Evolutionary conservation across 305 asterid species (phyloP).

Genomic region (Fraxinus baroniana): DNA sequence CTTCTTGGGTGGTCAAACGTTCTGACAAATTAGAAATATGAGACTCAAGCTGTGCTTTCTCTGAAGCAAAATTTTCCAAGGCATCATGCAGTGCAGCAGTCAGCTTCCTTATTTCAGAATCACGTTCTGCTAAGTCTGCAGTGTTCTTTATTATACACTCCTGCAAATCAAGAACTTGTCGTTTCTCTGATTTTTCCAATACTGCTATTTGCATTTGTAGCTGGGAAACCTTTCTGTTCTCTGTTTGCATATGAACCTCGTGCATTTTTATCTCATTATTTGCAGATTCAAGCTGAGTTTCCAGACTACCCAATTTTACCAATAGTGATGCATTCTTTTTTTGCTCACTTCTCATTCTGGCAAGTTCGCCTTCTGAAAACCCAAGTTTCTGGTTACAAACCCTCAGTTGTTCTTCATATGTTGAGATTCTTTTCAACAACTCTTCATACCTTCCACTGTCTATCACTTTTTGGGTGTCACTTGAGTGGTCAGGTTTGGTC

Average conservation of each 20-base stretch:
- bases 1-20: conserved; percentile 38
- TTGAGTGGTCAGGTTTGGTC: conserved; percentile 16
- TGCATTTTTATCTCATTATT: conserved; percentile 40
- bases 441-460: conserved; percentile 20
- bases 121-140: conserved; percentile 42
- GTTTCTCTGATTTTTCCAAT: conserved; percentile 45
- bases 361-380: conserved; percentile 54
- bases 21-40: conserved; percentile 41
- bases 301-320: conserved; percentile 32
- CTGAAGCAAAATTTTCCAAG: conserved; percentile 37
- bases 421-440: conserved; percentile 32
- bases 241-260: conserved; percentile 43
- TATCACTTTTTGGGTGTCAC: conserved; percentile 14
- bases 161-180: conserved; percentile 38
- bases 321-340: conserved; percentile 31
- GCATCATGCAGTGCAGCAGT: conserved; percentile 41
- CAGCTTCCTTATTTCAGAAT: conserved; percentile 42
- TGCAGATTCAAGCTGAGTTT: conserved; percentile 44
- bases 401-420: conserved; percentile 40
- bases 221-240: conserved; percentile 37
- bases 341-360: conserved; percentile 42
- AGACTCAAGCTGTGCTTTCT: conserved; percentile 58
- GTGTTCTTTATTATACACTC: conserved; percentile 31
- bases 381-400: conserved; percentile 35
- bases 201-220: conserved; percentile 47